Conservation (phyloP, 805 yeast species). For the Ogataea siamensis region DNA sequence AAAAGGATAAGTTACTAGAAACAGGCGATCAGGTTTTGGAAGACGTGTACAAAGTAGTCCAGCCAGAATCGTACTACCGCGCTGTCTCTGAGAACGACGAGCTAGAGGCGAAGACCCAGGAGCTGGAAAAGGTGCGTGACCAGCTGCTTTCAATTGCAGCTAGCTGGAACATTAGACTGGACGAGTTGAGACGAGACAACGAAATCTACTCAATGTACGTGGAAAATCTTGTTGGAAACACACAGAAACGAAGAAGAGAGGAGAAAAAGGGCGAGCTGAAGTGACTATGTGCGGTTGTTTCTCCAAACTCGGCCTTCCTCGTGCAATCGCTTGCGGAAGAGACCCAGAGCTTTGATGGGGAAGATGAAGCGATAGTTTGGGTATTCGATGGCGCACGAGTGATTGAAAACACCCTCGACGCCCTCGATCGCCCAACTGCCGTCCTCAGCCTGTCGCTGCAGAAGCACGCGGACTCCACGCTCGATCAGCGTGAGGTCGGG, state of each 20-base stretch:
- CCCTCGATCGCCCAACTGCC: conserved; percentile 89
- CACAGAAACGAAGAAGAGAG: conserved; percentile 67
- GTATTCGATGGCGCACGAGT: conserved; percentile 87
- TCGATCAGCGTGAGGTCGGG: conserved; percentile 66
- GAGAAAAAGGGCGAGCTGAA: conserved; percentile 4
- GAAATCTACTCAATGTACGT: conserved; percentile 82
- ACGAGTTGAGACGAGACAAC: conserved; percentile 58
- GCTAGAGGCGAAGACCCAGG: conserved; percentile 38
- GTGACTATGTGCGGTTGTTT: neutral
- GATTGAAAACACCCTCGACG: conserved; percentile 95
- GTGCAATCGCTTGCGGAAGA: conserved; percentile 36
- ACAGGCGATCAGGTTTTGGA: conserved; percentile 27
- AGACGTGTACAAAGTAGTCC: conserved; percentile 20
- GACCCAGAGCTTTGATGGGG: conserved; percentile 89
- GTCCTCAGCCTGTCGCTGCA: conserved; percentile 60
- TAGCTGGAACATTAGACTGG: conserved; percentile 52
- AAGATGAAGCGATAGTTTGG: conserved; percentile 89
- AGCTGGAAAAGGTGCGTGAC: conserved; percentile 38
- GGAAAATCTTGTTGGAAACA: conserved; percentile 85
- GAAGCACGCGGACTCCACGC: conserved; percentile 60
- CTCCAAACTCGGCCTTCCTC: conserved; percentile 5
- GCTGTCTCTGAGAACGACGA: conserved; percentile 28
- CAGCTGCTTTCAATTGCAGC: conserved; percentile 33
- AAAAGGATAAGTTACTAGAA: conserved; percentile 27
- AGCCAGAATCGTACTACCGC: conserved; percentile 28